Conservation (phyloP, 352 stramenopile species). For the Pythium biforme region DNA sequence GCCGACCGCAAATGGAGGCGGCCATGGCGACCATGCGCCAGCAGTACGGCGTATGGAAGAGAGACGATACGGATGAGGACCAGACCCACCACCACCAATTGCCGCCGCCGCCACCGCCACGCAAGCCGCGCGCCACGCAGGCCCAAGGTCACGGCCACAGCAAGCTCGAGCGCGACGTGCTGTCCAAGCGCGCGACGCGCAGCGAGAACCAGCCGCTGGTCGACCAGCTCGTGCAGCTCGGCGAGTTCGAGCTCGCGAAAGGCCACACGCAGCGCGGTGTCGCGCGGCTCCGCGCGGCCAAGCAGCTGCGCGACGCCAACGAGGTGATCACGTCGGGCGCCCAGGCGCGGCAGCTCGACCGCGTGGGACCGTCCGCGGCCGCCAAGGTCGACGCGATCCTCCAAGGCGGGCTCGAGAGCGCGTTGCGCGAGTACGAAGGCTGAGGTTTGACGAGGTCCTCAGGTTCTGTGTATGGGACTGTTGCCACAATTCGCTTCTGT, state of each 20-base stretch:
- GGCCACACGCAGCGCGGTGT: constrained; percentile 52
- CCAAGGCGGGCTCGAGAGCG: constrained; percentile 42
- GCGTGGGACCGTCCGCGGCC: constrained; percentile 44
- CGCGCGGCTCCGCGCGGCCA: constrained; percentile 57
- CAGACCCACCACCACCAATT: neutral
- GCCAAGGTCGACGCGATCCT: constrained; percentile 64
- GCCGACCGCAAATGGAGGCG: constrained; percentile 35
- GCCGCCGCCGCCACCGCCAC: neutral
- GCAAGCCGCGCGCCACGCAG: neutral
- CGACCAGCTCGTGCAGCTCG: constrained; percentile 53
- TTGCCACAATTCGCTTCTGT: neutral
- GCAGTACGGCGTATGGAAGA: constrained; percentile 28
- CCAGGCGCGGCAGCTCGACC: constrained; percentile 49
- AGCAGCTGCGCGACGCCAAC: constrained; percentile 40
- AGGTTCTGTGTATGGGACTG: neutral
- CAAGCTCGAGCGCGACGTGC: constrained; percentile 32
- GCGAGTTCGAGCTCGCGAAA: constrained; percentile 50
- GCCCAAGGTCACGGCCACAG: neutral
- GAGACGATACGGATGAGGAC: neutral
- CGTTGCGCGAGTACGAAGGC: constrained; percentile 49
- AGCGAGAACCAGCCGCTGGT: constrained; percentile 62
- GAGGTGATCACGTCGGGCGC: constrained; percentile 56
- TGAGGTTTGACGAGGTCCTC: too few species aligned
- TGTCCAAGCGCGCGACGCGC: constrained; percentile 31
- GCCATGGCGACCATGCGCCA: constrained; percentile 39